Conservation (phyloP, 805 yeast species). For the Ogataea degrootiae region DNA sequence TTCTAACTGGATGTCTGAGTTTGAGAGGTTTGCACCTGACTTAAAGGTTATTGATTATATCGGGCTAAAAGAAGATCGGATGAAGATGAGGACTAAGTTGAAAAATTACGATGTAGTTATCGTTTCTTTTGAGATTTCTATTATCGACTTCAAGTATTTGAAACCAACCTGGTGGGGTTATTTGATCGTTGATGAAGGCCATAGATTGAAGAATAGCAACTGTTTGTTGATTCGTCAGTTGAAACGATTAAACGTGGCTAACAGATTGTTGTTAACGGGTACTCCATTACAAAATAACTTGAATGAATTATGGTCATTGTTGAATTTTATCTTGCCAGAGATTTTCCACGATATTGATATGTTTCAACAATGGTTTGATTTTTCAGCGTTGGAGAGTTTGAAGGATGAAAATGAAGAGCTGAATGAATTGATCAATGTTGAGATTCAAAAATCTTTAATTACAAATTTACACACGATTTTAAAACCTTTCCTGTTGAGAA, state of each 20-base stretch:
- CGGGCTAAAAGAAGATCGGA: constrained; percentile 59
- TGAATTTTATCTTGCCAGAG: constrained; percentile 89
- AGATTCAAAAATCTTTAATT: constrained; percentile 57
- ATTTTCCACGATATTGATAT: constrained; percentile 85
- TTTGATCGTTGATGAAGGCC: constrained; percentile 93
- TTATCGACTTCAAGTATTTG: constrained; percentile 60
- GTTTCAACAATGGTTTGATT: constrained; percentile 94
- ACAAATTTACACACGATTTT: constrained; percentile 80
- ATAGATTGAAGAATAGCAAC: constrained; percentile 79
- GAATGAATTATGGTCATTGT: constrained; percentile 85
- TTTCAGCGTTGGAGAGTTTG: constrained; percentile 48
- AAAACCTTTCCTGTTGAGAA: constrained; percentile 79
- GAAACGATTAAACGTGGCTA: constrained; percentile 61
- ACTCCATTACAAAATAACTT: constrained; percentile 93
- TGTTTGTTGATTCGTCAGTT: constrained; percentile 70
- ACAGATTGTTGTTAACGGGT: constrained; percentile 84
- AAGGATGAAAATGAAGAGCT: constrained; percentile 33
- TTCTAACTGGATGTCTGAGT: constrained; percentile 78
- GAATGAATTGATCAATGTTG: constrained; percentile 49
- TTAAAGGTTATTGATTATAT: constrained; percentile 59
- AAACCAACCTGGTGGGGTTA: constrained; percentile 66
- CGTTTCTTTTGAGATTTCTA: constrained; percentile 78
- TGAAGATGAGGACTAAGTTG: constrained; percentile 27
- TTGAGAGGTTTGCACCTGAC: constrained; percentile 67
- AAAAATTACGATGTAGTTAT: constrained; percentile 49